Base-by-base conservation (phyloP, 75 land plant genomes). In the Sequoia sempervirens region DNA sequence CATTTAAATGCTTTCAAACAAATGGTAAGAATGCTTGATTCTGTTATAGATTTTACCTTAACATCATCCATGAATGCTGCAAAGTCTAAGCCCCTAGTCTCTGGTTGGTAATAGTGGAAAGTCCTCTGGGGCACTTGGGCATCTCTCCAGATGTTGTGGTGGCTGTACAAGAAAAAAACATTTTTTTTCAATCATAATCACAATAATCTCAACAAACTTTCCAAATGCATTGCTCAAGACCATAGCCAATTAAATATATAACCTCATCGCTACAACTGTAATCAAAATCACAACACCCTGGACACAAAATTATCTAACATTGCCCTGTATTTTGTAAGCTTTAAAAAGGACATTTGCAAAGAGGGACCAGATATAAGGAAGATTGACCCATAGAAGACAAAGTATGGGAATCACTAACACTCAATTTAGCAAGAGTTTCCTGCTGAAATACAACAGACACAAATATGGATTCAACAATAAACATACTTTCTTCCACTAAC, bases 71-170 rank as follows among this genome's bases (percentile, higher is more conserved):
- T 95, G 68, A 96, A 75, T 52, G 92, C 84, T 64, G 89, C 88
- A 89, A 95, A 96, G 88, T 96, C 97, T 70, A 96, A 83, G 20
- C 99, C 97, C 86, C 80, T 91, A 28, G 99, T 87, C 73, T 83
- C 91, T n/a, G 99, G 90, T 84, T 91, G 91, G 84, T 95, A 96
- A 64, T 96, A 96, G 78, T 89, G 95, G 87, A 85, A 96, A 50
- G 94, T 92, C 75, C 88, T 95, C 47, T 91, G 89, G 2, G 92
- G 88, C 5, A 96, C 97, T n/a, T 88, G 89, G 53, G 99, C 99
- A 95, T 96, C 99, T 85, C 95, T 93, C 93, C 95, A 96, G 45
- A 96, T 95, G 85, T 96, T 96, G 86, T 93, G 95, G 88, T 96
- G 99, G 79, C 97, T 96, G 84, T 75, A 81, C 23, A 86, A 75